Evolutionary conservation across 345 rosid genomes (phyloP).

Genomic region (Brassica nigra): DNA sequence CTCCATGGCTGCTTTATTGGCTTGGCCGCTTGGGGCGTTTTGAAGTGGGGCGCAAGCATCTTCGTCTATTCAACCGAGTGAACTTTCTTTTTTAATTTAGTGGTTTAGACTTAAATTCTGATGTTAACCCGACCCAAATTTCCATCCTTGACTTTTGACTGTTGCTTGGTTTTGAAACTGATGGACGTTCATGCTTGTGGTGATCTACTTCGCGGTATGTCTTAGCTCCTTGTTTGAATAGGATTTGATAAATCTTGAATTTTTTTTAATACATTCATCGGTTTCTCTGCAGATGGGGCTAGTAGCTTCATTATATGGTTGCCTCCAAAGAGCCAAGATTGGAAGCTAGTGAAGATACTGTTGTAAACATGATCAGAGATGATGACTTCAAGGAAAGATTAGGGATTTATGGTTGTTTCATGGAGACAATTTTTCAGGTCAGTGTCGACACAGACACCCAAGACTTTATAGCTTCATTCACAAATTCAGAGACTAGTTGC

Average conservation of each 20-base stretch:
- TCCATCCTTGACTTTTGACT: neutral
- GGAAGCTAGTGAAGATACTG: constrained; percentile 37
- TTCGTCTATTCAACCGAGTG: constrained; percentile 90
- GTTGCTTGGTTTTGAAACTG: constrained; percentile 47
- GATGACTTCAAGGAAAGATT: constrained; percentile 46
- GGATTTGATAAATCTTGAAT: neutral
- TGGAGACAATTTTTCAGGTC: constrained; percentile 80
- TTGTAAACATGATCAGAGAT: constrained; percentile 5
- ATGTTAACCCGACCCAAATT: neutral
- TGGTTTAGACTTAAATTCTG: neutral
- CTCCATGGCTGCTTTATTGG: constrained; percentile 57
- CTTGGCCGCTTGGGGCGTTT: constrained; percentile 49
- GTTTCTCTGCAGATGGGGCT: neutral
- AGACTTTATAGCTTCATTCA: neutral
- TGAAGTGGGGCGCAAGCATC: constrained; percentile 52
- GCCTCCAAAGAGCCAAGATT: constrained; percentile 38
- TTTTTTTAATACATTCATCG: neutral
- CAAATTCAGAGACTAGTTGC: neutral
- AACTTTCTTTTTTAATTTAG: neutral
- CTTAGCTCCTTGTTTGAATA: neutral
- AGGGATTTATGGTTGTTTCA: constrained; percentile 65
- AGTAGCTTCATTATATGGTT: constrained; percentile 67
- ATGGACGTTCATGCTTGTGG: constrained; percentile 83
- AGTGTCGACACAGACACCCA: neutral
- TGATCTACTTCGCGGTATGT: constrained; percentile 86